Conservation (phyloP, 2,329 filamentous ascomycete genomes). For the Arthrobotrys megalospora region DNA sequence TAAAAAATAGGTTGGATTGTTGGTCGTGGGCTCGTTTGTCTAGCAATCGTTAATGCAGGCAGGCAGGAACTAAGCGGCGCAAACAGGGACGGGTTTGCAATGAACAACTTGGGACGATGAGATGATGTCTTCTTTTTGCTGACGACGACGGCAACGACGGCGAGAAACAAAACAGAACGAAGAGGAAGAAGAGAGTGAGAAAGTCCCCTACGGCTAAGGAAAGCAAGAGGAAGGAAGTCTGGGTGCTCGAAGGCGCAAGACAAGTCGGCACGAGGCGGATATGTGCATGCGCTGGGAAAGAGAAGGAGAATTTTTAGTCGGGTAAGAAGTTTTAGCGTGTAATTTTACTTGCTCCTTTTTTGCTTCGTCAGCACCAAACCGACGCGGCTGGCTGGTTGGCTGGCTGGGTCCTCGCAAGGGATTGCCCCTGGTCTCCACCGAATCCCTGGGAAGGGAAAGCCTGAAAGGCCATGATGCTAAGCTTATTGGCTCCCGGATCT, state of each 20-base stretch:
- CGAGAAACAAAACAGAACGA: slow-evolving; percentile 31
- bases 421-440: slow-evolving; percentile 44
- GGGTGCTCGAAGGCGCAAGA: slow-evolving; percentile 30
- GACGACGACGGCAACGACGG: neutral
- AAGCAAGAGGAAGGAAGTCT: slow-evolving; percentile 42
- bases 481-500: slow-evolving; percentile 40
- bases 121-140: neutral
- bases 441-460: slow-evolving; percentile 20
- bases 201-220: slow-evolving; percentile 43
- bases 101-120: neutral
- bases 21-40: no score
- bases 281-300: slow-evolving; percentile 18
- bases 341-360: slow-evolving; percentile 42
- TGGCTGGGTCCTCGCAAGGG: slow-evolving; percentile 37
- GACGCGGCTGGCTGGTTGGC: slow-evolving; percentile 44
- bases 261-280: slow-evolving; percentile 59
- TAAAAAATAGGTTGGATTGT: no score
- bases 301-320: slow-evolving; percentile 5
- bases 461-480: slow-evolving; percentile 4
- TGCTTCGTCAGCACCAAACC: slow-evolving; percentile 45
- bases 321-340: slow-evolving; percentile 10
- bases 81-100: neutral
- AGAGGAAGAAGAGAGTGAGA: slow-evolving; percentile 29
- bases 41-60: no score
- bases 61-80: no score